phyloP scores from a whole-genome alignment of 1,139 yeast genomes.

The Saccharomycopsis hybrid region DNA sequence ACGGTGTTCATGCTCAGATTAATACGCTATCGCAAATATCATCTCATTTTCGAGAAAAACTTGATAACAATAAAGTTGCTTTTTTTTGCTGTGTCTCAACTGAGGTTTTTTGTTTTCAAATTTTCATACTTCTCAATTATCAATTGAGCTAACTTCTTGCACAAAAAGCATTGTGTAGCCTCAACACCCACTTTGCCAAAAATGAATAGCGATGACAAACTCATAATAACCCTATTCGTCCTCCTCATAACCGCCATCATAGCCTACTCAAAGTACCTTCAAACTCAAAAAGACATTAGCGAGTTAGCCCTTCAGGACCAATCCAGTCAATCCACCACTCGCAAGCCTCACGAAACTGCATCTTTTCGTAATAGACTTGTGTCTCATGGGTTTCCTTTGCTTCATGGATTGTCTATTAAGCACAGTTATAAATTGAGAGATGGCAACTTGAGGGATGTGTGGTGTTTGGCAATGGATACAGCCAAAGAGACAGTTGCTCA shows the following conservation, averaged over 20 bases:
- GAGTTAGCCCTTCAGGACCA: constrained; percentile 55
- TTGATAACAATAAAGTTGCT: too few species aligned
- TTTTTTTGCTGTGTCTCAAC: too few species aligned
- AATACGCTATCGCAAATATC: too few species aligned
- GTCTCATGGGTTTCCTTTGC: constrained; percentile 53
- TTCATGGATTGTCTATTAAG: constrained; percentile 61
- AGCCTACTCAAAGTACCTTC: constrained; percentile 26
- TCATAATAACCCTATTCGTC: too few species aligned
- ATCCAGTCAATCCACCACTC: constrained; percentile 48
- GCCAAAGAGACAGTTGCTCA: neutral
- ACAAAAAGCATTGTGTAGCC: too few species aligned
- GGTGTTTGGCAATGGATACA: constrained; percentile 37
- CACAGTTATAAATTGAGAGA: constrained; percentile 58
- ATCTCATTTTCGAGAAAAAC: too few species aligned
- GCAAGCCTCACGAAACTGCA: constrained; percentile 55
- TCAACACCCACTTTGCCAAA: too few species aligned
- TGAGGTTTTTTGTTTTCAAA: too few species aligned
- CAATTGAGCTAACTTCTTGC: too few species aligned
- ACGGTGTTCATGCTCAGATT: too few species aligned
- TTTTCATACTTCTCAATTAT: too few species aligned
- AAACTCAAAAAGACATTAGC: constrained; percentile 43
- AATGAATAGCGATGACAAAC: too few species aligned
- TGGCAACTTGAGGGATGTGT: constrained; percentile 63
- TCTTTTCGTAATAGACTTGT: constrained; percentile 57
- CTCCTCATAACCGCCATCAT: constrained; percentile 5